Conservation (phyloP, 129 eudicot species). For the Flaveria trinervia region DNA sequence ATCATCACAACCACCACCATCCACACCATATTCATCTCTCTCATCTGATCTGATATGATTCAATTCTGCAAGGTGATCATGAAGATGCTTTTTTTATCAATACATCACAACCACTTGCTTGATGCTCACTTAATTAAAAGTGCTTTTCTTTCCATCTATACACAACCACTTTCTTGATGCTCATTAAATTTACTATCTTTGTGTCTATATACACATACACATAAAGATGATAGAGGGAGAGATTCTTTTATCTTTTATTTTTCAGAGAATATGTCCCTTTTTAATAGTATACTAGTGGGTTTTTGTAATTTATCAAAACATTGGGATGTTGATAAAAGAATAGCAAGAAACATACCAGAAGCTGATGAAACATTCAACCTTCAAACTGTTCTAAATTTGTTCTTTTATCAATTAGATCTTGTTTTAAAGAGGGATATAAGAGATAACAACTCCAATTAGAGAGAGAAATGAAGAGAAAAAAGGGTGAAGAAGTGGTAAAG, state of each 20-base stretch:
- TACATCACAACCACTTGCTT: too few relatives aligned
- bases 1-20: background rate
- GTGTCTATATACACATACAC: background rate
- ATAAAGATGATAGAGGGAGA: background rate
- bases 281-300: background rate
- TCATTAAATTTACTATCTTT: conserved; percentile 27
- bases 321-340: too few relatives aligned
- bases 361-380: too few relatives aligned
- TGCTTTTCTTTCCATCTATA: conserved; percentile 31
- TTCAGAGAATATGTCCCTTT: background rate
- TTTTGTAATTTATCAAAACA: too few relatives aligned
- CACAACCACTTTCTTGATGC: conserved; percentile 24
- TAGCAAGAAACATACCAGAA: too few relatives aligned
- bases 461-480: too few relatives aligned
- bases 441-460: too few relatives aligned
- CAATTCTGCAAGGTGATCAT: background rate
- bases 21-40: background rate
- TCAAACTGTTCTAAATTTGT: too few relatives aligned
- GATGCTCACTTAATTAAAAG: background rate
- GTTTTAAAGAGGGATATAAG: too few relatives aligned
- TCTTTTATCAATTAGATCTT: too few relatives aligned
- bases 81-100: too few relatives aligned
- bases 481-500: too few relatives aligned
- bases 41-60: background rate
- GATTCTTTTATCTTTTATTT: background rate